Evolutionary conservation across 2,329 filamentous ascomycete species (phyloP), one percentile per base, ranked within the genome.

Genomic region (Catunica adiposa): DNA sequence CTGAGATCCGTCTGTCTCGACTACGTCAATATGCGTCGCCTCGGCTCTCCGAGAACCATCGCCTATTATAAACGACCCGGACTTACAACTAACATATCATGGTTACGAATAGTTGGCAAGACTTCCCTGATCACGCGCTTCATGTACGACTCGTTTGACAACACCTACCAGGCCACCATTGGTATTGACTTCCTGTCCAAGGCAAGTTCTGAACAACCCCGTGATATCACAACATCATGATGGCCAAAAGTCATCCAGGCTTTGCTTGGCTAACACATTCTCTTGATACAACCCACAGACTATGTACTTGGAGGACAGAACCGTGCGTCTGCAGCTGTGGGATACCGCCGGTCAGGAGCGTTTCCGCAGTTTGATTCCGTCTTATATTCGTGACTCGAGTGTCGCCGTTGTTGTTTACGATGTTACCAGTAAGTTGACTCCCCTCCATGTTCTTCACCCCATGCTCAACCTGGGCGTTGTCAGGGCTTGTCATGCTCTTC

Each of bases 141-240:
- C 77, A 98, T 98, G 92, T 98, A 98, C 77, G 92, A 98, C 72
- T 97, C 92, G 51, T 98, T 98, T 76, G 92, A 98, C 76, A 96
- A 94, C 73, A 97, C 90, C 77, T 98, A 98, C 74, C 92, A 98
- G 72, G 92, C 92, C 57, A 98, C 92, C 40, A 97, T 98, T 67
- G 92, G 92, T 66, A 98, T 98, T 73, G 92, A 98, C 72, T 98
- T 98, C 68, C 80, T 98, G 62, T 96, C 89, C 66, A 98, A 98
- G 84, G 88, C 86, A 75, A 68, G 63, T 53, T 20, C 37, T 5
- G 29, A 34, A 34, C 29, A 31, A 40, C 57, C 38, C 54, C n/a
- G 48, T 29, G 22, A 46, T 47, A 34, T 38, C 34, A 52, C 46
- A 23, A 34, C 29, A 34, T 34, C 29, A 5, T 11, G 29, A n/a